Evolutionary conservation across 1,139 yeast species (phyloP).

Genomic region (Saccharomyces hybrid): DNA sequence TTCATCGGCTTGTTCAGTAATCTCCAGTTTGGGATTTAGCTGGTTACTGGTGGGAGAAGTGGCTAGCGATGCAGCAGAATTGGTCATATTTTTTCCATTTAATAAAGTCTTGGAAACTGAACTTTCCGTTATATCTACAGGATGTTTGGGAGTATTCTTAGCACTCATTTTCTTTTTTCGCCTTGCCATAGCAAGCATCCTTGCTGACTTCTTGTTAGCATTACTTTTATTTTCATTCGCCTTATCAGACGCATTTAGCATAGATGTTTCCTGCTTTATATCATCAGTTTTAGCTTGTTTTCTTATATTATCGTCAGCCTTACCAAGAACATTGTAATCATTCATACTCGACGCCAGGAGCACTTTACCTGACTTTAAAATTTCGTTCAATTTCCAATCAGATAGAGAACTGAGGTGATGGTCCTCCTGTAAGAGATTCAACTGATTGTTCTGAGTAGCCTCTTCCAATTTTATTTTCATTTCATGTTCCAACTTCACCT

Average conservation of each 20-base stretch:
- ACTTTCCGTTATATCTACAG: conserved; percentile 74
- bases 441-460: conserved; percentile 28
- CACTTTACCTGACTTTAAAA: conserved; percentile 62
- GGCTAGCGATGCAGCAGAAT: conserved; percentile 17
- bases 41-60: neutral
- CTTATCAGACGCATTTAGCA: conserved; percentile 15
- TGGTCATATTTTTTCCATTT: conserved; percentile 5
- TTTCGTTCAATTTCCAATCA: conserved; percentile 55
- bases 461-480: conserved; percentile 35
- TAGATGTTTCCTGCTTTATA: conserved; percentile 10
- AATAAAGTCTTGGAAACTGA: conserved; percentile 56
- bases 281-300: conserved; percentile 2
- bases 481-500: conserved; percentile 28
- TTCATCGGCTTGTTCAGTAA: conserved; percentile 75
- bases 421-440: conserved; percentile 42
- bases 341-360: conserved; percentile 67
- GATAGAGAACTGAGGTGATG: conserved; percentile 49
- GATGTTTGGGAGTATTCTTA: conserved; percentile 48
- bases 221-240: conserved; percentile 12
- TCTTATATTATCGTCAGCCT: conserved; percentile 31
- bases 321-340: conserved; percentile 28
- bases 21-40: conserved; percentile 33
- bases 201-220: conserved; percentile 49
- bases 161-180: conserved; percentile 83
- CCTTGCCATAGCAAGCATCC: conserved; percentile 89